These are phyloP conservation scores for Musa beccarii DNA, from an alignment of 176 grass and related monocot genomes.

Conservation along the genomic window DNA sequence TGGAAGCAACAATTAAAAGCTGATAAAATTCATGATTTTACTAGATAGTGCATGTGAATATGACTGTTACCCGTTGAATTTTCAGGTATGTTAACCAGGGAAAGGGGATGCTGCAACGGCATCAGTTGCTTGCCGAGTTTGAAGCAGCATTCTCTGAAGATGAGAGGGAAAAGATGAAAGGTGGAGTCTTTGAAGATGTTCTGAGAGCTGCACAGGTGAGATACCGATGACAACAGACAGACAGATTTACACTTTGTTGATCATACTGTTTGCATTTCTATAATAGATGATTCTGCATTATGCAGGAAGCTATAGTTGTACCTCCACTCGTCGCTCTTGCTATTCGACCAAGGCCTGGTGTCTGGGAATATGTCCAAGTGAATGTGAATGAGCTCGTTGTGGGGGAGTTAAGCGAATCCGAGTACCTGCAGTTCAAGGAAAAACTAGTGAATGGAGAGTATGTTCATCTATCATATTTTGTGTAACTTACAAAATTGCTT, in stretches of 20 bases:
- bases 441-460: conserved; percentile 77
- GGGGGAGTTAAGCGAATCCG: conserved; percentile 67
- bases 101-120: conserved; percentile 89
- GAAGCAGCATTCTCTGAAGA: conserved; percentile 44
- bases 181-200: conserved; percentile 64
- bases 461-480: conserved; percentile 11
- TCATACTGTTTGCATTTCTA: background rate
- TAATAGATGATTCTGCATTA: background rate
- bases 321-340: conserved; percentile 86
- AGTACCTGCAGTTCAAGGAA: conserved; percentile 97
- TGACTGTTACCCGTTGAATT: background rate
- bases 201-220: conserved; percentile 79
- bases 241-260: background rate
- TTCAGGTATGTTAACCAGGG: conserved; percentile 76
- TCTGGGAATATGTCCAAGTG: conserved; percentile 95
- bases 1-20: background rate
- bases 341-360: conserved; percentile 90
- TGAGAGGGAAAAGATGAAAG: conserved; percentile 62
- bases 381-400: conserved; percentile 86
- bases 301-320: conserved; percentile 36
- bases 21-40: background rate
- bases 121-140: conserved; percentile 80
- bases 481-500: background rate
- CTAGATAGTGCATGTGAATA: too few relatives aligned
- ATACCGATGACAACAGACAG: background rate